Percentiles rank a stretch among this genome's conserved stretches.
phyloP scores from a whole-genome alignment of 257 asterid genomes.

The Datura wrightii region DNA sequence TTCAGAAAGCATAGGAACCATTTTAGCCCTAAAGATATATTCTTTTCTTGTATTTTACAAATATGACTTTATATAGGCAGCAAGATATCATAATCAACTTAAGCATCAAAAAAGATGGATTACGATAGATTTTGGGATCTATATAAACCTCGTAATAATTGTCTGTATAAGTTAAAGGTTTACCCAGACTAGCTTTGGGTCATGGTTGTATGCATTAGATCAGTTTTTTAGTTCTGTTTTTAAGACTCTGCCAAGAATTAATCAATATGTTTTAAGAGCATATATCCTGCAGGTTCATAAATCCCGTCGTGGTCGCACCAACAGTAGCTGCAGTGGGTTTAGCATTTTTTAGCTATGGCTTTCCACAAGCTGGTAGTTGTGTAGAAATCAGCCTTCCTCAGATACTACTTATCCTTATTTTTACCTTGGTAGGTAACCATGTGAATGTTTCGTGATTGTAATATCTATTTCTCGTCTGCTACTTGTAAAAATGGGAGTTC shows the following conservation, averaged over 20 bases:
- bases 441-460: background rate
- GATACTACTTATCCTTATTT: conserved; percentile 80
- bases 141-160: background rate
- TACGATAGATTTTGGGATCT: background rate
- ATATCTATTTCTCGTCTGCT: background rate
- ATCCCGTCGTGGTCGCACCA: conserved; percentile 97
- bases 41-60: background rate
- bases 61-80: background rate
- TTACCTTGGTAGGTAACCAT: conserved; percentile 78
- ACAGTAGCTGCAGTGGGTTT: conserved; percentile 89
- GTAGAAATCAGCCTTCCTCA: conserved; percentile 90
- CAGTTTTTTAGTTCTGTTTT: background rate
- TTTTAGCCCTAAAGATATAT: background rate
- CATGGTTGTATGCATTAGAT: background rate
- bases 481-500: background rate
- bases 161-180: conserved; percentile 1
- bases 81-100: background rate
- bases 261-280: background rate
- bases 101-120: background rate
- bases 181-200: background rate
- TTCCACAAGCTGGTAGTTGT: conserved; percentile 97
- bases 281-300: conserved; percentile 69
- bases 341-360: conserved; percentile 94
- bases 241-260: background rate
- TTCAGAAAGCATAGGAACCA: background rate